phyloP scores from a whole-genome alignment of 345 rosid genomes.

The Ceriops decandra region DNA sequence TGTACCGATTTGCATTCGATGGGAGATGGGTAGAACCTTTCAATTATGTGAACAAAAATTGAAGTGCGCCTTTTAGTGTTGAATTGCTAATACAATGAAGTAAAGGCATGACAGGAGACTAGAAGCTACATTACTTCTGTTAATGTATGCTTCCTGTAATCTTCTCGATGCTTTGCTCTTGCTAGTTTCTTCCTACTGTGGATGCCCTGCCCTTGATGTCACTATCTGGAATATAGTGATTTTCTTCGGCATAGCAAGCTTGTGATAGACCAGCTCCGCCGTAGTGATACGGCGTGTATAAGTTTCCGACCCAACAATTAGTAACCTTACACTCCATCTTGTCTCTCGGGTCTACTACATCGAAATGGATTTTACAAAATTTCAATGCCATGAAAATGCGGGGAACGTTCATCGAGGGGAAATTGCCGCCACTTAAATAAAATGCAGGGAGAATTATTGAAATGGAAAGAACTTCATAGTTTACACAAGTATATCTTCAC shows the following conservation, averaged over 20 bases:
- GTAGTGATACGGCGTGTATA: no score
- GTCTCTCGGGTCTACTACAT: no score
- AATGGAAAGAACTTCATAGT: no score
- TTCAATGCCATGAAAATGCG: no score
- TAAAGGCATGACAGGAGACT: constrained; percentile 7
- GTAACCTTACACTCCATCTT: not conserved
- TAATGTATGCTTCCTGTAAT: not conserved
- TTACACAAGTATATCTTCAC: no score
- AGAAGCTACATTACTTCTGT: not conserved
- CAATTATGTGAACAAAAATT: not conserved
- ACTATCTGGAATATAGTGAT: constrained; percentile 18
- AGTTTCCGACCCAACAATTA: no score
- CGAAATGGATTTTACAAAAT: no score
- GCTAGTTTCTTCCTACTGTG: constrained; percentile 22
- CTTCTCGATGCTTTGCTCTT: constrained; percentile 27
- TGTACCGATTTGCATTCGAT: not conserved
- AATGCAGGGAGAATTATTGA: no score
- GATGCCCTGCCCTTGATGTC: not conserved
- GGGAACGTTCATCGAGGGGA: no score
- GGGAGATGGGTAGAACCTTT: not conserved
- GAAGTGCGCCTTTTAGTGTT: not conserved
- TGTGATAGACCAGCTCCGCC: constrained; percentile 8
- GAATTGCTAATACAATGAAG: not conserved
- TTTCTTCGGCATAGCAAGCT: constrained; percentile 25
- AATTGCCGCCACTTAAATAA: no score